Evolutionary conservation across 2,329 filamentous ascomycete species (phyloP).

Genomic region (Verticillium nonalfalfae): DNA sequence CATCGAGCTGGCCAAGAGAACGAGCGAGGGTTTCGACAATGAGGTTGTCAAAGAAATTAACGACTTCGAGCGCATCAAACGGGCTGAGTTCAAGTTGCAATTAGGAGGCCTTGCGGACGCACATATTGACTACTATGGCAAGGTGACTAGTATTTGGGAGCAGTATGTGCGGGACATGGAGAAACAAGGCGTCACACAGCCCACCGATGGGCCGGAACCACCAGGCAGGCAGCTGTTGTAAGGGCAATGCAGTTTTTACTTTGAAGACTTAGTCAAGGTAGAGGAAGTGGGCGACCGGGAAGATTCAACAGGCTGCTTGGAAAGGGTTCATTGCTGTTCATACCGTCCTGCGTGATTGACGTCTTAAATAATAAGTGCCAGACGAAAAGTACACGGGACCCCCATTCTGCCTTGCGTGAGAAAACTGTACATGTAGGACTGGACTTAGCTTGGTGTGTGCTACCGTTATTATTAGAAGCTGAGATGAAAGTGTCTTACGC

Average conservation of each 20-base stretch:
- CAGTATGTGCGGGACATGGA: conserved; percentile 86
- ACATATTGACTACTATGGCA: conserved; percentile 81
- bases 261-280: background rate
- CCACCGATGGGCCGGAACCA: conserved; percentile 8
- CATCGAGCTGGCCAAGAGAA: conserved; percentile 80
- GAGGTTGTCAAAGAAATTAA: conserved; percentile 89
- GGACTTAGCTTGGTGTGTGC: too few species aligned
- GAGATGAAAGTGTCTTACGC: too few species aligned
- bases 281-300: background rate
- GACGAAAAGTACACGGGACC: background rate
- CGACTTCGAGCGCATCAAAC: conserved; percentile 96
- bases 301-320: background rate
- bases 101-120: conserved; percentile 77
- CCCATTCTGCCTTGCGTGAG: background rate
- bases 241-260: background rate
- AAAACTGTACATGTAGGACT: background rate
- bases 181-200: conserved; percentile 41
- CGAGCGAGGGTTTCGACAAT: conserved; percentile 89
- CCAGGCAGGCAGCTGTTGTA: conserved; percentile 6
- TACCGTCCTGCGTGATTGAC: background rate
- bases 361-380: background rate
- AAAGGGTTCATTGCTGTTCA: background rate
- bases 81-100: conserved; percentile 82
- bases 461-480: too few species aligned
- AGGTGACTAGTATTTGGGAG: conserved; percentile 80